These are phyloP conservation scores for Melanomma pulvis-pyrius DNA, from an alignment of 495 filamentous ascomycete genomes.

Conservation along the genomic window DNA sequence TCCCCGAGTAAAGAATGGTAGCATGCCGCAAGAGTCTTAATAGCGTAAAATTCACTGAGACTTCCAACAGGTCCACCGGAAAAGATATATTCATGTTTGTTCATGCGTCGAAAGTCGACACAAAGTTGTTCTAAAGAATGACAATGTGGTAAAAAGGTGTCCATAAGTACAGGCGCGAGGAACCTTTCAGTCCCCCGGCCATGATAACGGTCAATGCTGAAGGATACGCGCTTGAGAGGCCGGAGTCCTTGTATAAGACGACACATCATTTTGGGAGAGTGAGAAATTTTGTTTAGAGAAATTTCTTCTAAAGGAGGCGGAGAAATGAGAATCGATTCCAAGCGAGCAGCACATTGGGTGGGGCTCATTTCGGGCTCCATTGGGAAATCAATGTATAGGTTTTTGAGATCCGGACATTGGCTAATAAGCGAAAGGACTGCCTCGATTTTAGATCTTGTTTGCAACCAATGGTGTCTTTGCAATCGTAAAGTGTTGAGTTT, in stretches of 20 bases:
- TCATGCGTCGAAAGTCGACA: neutral
- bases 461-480: neutral
- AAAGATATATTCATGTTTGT: neutral
- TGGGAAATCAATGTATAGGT: neutral
- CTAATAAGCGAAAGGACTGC: neutral
- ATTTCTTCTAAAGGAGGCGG: neutral
- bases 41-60: neutral
- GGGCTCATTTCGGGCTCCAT: too few species aligned
- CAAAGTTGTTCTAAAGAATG: neutral
- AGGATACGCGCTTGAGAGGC: neutral
- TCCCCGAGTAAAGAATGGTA: neutral
- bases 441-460: neutral
- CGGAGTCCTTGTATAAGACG: neutral
- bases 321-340: neutral
- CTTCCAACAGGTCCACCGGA: neutral
- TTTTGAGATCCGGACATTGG: neutral
- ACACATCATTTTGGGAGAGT: neutral
- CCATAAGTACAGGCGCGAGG: neutral
- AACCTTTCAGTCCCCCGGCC: neutral
- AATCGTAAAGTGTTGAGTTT: neutral
- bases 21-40: neutral
- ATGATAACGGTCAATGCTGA: neutral
- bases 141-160: neutral
- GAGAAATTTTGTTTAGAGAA: neutral
- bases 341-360: neutral